phyloP scores from a whole-genome alignment of 805 yeast genomes.

The Starmera pachycereana region DNA sequence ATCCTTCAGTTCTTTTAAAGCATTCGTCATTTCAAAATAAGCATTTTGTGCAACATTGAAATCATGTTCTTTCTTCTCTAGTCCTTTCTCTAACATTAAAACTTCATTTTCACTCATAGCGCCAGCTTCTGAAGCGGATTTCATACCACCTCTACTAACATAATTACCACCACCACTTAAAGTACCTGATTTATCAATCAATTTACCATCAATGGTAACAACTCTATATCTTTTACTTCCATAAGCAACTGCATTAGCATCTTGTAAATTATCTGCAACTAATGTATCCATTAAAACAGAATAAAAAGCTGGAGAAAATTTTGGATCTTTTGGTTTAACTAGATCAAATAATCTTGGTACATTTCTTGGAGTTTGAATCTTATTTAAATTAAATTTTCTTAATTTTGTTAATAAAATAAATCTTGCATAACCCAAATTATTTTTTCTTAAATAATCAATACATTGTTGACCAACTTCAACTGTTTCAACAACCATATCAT shows the following conservation, averaged over 20 bases:
- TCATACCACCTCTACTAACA: conserved; percentile 70
- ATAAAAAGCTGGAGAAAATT: conserved; percentile 80
- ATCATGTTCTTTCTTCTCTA: conserved; percentile 41
- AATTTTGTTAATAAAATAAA: conserved; percentile 75
- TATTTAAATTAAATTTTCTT: conserved; percentile 45
- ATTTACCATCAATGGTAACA: conserved; percentile 85
- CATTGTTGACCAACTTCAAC: conserved; percentile 65
- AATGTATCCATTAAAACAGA: conserved; percentile 80
- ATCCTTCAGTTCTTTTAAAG: conserved; percentile 48
- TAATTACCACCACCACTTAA: conserved; percentile 92
- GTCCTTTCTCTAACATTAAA: conserved; percentile 38
- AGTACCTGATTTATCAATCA: conserved; percentile 90
- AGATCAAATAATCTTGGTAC: conserved; percentile 82
- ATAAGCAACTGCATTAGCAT: conserved; percentile 84
- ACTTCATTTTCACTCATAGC: conserved; percentile 50
- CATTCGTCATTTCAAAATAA: conserved; percentile 47
- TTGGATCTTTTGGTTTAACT: conserved; percentile 53
- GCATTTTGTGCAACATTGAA: conserved; percentile 40
- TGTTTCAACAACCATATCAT: conserved; percentile 86
- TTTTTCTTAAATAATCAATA: conserved; percentile 73
- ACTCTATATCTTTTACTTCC: conserved; percentile 76
- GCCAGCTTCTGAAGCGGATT: conserved; percentile 25
- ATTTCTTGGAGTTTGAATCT: conserved; percentile 60
- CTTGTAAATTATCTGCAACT: conserved; percentile 67
- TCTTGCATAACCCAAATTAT: conserved; percentile 79